Percentiles rank a stretch among this genome's conserved stretches.
phyloP scores from a whole-genome alignment of 192 early-diverging fungal species.

The Linnemannia exigua region DNA sequence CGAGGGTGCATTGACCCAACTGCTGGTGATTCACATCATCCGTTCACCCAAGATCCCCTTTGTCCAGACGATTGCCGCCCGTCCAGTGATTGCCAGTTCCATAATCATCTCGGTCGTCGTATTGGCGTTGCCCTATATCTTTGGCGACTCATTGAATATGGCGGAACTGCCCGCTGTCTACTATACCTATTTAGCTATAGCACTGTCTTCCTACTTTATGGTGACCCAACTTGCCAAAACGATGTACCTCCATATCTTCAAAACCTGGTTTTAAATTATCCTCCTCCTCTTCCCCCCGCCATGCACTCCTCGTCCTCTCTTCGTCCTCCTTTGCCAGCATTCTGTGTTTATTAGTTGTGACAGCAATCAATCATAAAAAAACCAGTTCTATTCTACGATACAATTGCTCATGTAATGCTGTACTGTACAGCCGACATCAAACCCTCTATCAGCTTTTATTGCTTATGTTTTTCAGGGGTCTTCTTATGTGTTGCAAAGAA shows the following conservation, averaged over 20 bases:
- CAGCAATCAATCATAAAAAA: too few relatives aligned
- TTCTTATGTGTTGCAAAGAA: too few relatives aligned
- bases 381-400: too few relatives aligned
- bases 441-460: too few relatives aligned
- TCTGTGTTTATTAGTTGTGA: too few relatives aligned
- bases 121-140: slow-evolving; percentile 44
- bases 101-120: slow-evolving; percentile 32
- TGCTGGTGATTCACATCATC: slow-evolving; percentile 65
- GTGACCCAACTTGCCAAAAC: slow-evolving; percentile 57
- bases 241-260: slow-evolving; percentile 56
- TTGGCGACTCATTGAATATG: slow-evolving; percentile 47
- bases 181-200: slow-evolving; percentile 43
- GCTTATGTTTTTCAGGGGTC: too few relatives aligned
- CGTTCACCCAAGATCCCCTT: slow-evolving; percentile 66
- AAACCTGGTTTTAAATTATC: slow-evolving; percentile 56
- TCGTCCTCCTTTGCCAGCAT: too few relatives aligned
- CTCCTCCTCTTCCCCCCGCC: too few relatives aligned
- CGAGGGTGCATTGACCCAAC: slow-evolving; percentile 60
- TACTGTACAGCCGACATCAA: too few relatives aligned
- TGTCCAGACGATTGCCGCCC: slow-evolving; percentile 54
- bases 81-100: slow-evolving; percentile 39
- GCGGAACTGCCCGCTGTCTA: slow-evolving; percentile 40
- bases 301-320: too few relatives aligned
- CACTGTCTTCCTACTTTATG: slow-evolving; percentile 37
- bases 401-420: too few relatives aligned